phyloP scores from a whole-genome alignment of 495 filamentous ascomycete genomes.

The Aspergillus heteromorphus region DNA sequence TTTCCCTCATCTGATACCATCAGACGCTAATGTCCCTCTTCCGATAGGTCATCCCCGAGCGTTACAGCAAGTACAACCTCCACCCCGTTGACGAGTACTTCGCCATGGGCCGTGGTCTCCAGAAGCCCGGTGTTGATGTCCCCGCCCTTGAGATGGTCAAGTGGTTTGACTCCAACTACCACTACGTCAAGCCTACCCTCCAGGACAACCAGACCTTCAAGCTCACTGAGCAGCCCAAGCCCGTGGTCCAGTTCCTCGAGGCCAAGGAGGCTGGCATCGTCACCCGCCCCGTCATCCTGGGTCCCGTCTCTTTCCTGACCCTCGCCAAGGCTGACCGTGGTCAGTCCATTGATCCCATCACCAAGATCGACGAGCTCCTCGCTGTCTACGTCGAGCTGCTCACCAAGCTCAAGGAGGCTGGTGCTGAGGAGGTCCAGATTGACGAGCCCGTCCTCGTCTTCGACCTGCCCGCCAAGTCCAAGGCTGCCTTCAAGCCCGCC shows the following conservation, averaged over 20 bases:
- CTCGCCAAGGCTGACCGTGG: constrained; percentile 96
- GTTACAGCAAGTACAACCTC: constrained; percentile 82
- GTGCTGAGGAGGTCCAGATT: constrained; percentile 91
- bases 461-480: constrained; percentile 78
- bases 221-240: constrained; percentile 81
- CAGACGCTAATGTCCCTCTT: not conserved
- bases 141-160: constrained; percentile 98
- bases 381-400: constrained; percentile 91
- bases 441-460: constrained; percentile 96
- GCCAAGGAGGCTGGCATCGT: constrained; percentile 91
- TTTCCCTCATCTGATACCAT: not conserved
- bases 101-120: constrained; percentile 97
- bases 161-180: constrained; percentile 99
- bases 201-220: constrained; percentile 95
- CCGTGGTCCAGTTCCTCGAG: constrained; percentile 88
- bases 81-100: constrained; percentile 93
- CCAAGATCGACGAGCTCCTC: constrained; percentile 82
- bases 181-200: constrained; percentile 98
- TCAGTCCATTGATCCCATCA: constrained; percentile 85
- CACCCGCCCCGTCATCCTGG: constrained; percentile 91
- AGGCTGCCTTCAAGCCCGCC: constrained; percentile 95
- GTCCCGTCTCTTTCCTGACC: constrained; percentile 92
- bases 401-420: constrained; percentile 84
- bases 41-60: constrained; percentile 73
- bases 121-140: constrained; percentile 85